Evolutionary conservation across 345 rosid genomes (phyloP), one percentile per base, ranked within the genome.

Genomic region (Eucalyptus viminalis): DNA sequence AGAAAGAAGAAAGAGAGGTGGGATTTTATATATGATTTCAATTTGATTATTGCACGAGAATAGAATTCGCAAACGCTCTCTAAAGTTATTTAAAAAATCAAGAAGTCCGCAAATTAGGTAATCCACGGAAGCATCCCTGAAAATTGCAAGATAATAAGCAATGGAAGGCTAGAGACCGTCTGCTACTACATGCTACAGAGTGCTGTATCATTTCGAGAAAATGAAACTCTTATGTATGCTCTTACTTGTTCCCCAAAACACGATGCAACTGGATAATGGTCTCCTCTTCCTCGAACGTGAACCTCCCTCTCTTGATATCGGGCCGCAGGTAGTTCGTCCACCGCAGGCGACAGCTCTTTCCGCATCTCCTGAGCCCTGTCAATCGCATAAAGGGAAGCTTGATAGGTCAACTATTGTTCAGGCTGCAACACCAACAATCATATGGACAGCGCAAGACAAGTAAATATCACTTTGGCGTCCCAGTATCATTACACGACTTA

Each of bases 321-420:
- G 99, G 98, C 49, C 98, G 93, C 91, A 97, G 92, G 91, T 97
- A 97, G 86, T 97, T 97, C 6, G 97, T 94, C 99, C 98, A 96
- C 2, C 99, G 94, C 65, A 97, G 98, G 31, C 98, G 89, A 87
- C 98, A 97, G 86, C 99, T 97, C 92, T 97, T 97, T 50, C 99
- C 99, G 86, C 98, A 97, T 90, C 99, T 94, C 89, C 91, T 90
- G 27, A 93, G 88, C 31, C 93, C 94, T 92, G 88, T 88, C 53
- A 76, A 40, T 21, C 47, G 13, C 85, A 22, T 40, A 21, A 76
- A 76, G 85, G 27, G 85, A 76, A 76, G 85, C 85, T 37, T 22
- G 47, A 76, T 40, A 25, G 4, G 25, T 76, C 47, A 76, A 22
- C 85, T 11, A 11, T n/a, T n/a, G 37, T 14, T 65, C 22, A 8